These are phyloP conservation scores for Chytridiales sp. DNA, from an alignment of 371 early-diverging fungal genomes.

Conservation along the genomic window DNA sequence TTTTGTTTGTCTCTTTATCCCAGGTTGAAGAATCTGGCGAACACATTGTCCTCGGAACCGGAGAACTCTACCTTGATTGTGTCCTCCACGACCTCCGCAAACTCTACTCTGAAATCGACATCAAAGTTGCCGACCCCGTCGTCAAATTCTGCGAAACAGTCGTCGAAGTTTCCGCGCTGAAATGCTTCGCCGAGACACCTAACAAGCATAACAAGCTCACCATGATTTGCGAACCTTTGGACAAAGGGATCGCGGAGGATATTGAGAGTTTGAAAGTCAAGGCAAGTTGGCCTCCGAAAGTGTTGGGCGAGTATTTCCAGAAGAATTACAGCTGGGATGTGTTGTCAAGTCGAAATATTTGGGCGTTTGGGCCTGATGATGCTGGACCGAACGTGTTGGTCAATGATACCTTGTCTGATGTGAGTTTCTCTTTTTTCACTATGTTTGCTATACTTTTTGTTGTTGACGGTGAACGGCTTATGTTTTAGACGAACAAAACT, in stretches of 20 bases:
- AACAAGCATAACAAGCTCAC: slow-evolving; percentile 97
- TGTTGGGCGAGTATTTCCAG: slow-evolving; percentile 75
- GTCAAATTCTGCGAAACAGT: slow-evolving; percentile 96
- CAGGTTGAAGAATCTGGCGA: slow-evolving; percentile 97
- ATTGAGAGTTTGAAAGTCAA: slow-evolving; percentile 78
- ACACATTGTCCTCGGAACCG: slow-evolving; percentile 90
- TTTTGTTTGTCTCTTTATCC: slow-evolving; percentile 7
- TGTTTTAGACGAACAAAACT: slow-evolving; percentile 61
- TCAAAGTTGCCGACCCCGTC: slow-evolving; percentile 96
- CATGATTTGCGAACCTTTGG: slow-evolving; percentile 93
- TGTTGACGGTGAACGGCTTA: not conserved
- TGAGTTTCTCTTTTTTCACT: slow-evolving; percentile 8
- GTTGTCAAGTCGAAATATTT: slow-evolving; percentile 86
- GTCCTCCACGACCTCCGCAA: slow-evolving; percentile 92
- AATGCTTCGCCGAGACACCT: slow-evolving; percentile 96
- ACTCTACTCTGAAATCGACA: slow-evolving; percentile 92
- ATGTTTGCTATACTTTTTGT: not conserved
- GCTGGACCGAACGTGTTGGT: slow-evolving; percentile 90
- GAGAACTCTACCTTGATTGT: slow-evolving; percentile 95
- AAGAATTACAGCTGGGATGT: slow-evolving; percentile 92
- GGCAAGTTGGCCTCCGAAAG: slow-evolving; percentile 72
- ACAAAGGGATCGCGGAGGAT: slow-evolving; percentile 85
- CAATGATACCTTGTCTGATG: slow-evolving; percentile 92
- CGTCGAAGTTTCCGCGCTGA: slow-evolving; percentile 87
- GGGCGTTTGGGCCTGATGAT: slow-evolving; percentile 96